Percentiles rank a stretch among this genome's conserved stretches.
Evolutionary conservation across 306 rosid species (phyloP).

Genomic region (Quercus parvula): DNA sequence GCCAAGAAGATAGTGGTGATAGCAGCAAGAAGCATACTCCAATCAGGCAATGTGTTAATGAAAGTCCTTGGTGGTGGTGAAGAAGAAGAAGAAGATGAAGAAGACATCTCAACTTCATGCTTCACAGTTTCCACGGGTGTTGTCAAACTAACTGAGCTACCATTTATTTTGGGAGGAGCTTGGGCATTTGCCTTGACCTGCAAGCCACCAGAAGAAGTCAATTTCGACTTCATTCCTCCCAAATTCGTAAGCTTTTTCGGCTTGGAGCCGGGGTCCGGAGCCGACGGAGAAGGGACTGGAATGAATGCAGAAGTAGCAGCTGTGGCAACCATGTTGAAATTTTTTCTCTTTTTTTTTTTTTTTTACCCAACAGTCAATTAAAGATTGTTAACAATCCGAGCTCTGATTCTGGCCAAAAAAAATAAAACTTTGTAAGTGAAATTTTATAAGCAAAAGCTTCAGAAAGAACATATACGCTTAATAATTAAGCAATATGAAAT

Average conservation of each 20-base stretch:
- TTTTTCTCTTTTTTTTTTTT: not conserved
- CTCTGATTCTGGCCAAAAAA: conserved; percentile 11
- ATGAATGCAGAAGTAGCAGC: conserved; percentile 73
- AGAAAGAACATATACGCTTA: not conserved
- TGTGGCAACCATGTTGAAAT: conserved; percentile 82
- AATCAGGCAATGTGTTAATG: conserved; percentile 93
- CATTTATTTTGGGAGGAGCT: conserved; percentile 88
- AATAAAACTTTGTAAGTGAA: conserved; percentile 1
- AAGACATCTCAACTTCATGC: conserved; percentile 48
- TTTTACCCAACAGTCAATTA: conserved; percentile 18
- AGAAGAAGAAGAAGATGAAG: too few species aligned
- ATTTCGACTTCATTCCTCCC: conserved; percentile 57
- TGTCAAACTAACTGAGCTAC: conserved; percentile 54
- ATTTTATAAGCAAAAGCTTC: not conserved
- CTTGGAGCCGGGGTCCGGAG: conserved; percentile 43
- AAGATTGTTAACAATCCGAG: conserved; percentile 18
- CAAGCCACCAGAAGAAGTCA: conserved; percentile 55
- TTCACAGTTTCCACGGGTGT: conserved; percentile 50
- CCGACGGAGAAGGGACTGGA: conserved; percentile 56
- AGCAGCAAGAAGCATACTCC: conserved; percentile 99
- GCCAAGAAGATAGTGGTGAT: conserved; percentile 98
- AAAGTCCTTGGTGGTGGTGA: conserved; percentile 83
- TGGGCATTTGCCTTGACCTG: conserved; percentile 86
- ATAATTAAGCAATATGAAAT: not conserved
- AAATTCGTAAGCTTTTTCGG: conserved; percentile 44